A percentile compares a stretch with the other conserved stretches of the same genome.
These are phyloP conservation scores for Termitomyces sp. DNA, from an alignment of 768 basidiomycete genomes.

Conservation along the genomic window DNA sequence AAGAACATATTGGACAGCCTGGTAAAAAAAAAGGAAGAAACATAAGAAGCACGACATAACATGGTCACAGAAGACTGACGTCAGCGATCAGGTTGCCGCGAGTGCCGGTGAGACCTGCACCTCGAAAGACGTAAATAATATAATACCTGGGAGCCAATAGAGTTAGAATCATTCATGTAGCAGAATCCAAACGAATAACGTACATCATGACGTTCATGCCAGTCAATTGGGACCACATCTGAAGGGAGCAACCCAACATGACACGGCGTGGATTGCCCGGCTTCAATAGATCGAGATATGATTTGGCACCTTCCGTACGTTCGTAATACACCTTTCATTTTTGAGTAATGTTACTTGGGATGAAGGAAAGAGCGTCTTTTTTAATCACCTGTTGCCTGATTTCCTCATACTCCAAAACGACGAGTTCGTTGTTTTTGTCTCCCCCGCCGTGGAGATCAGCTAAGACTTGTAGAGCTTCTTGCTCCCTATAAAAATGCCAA, in stretches of 20 bases:
- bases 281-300: slow-evolving; percentile 60
- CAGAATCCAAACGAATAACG: slow-evolving; percentile 2
- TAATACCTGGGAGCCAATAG: slow-evolving; percentile 38
- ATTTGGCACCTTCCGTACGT: slow-evolving; percentile 65
- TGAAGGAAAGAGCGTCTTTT: background rate
- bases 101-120: slow-evolving; percentile 69
- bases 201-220: slow-evolving; percentile 85
- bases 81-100: slow-evolving; percentile 71
- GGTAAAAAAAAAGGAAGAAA: background rate
- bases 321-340: slow-evolving; percentile 42
- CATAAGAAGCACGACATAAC: background rate
- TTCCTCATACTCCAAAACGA: slow-evolving; percentile 65
- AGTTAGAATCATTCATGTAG: background rate
- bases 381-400: slow-evolving; percentile 47
- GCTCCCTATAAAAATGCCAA: slow-evolving; percentile 26
- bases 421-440: slow-evolving; percentile 51
- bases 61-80: slow-evolving; percentile 19
- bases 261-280: slow-evolving; percentile 67
- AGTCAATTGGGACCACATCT: slow-evolving; percentile 76
- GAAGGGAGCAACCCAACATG: slow-evolving; percentile 59
- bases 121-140: slow-evolving; percentile 68
- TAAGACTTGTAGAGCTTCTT: slow-evolving; percentile 64
- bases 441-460: slow-evolving; percentile 72
- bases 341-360: background rate
- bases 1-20: slow-evolving; percentile 63